These are phyloP conservation scores for Bipolaris gigantea DNA, from an alignment of 2,329 filamentous ascomycete genomes.

Conservation along the genomic window DNA sequence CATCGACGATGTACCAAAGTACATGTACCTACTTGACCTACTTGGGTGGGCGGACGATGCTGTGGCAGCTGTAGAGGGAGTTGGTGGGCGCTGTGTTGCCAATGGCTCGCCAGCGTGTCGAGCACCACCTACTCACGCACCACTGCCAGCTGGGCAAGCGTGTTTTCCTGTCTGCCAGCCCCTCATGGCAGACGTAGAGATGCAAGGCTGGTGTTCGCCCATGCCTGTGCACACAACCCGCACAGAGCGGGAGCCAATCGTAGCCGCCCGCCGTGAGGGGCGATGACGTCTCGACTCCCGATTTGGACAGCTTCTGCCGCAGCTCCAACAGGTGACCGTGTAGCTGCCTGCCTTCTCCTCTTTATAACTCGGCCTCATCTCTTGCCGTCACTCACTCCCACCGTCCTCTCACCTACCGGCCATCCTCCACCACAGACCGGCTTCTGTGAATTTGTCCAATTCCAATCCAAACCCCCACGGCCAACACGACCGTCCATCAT, in stretches of 20 bases:
- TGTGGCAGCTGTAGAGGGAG: too few relatives aligned
- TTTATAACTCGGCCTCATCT: conserved; percentile 25
- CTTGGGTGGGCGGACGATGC: too few relatives aligned
- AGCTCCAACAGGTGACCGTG: conserved; percentile 30
- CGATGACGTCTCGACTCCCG: conserved; percentile 32
- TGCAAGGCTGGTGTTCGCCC: conserved; percentile 10
- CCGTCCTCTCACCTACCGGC: conserved; percentile 5
- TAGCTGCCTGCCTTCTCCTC: conserved; percentile 28
- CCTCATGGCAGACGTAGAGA: neutral
- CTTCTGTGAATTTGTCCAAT: conserved; percentile 5
- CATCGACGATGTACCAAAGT: conserved; percentile 11
- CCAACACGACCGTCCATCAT: conserved; percentile 38
- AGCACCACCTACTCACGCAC: too few relatives aligned
- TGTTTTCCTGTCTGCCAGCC: neutral
- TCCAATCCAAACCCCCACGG: neutral
- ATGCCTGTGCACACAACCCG: conserved; percentile 3
- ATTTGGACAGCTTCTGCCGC: conserved; percentile 32
- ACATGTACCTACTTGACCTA: neutral
- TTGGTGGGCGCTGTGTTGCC: neutral
- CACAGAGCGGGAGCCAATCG: conserved; percentile 23
- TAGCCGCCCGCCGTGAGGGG: conserved; percentile 29
- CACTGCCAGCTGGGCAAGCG: neutral
- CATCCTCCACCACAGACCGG: conserved; percentile 5
- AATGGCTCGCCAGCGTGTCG: neutral
- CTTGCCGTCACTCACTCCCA: conserved; percentile 3